Percentiles rank a stretch among this genome's conserved stretches.
Evolutionary conservation across 768 basidiomycete species (phyloP).

Genomic region (Pholiota conissans): DNA sequence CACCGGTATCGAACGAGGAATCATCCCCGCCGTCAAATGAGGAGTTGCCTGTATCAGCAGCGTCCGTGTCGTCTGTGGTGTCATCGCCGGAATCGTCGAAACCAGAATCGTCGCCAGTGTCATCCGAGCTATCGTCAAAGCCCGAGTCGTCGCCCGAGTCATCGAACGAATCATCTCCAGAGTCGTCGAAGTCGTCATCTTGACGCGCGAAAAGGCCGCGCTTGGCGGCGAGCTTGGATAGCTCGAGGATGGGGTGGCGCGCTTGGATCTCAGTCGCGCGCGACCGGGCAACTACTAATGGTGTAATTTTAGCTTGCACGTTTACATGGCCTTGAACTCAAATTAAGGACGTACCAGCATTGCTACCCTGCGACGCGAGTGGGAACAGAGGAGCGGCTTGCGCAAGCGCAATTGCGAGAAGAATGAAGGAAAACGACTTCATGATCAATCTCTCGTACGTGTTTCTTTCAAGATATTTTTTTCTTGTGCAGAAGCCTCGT

Average conservation of each 20-base stretch:
- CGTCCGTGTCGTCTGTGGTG: conserved; percentile 7
- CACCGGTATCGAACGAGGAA: neutral
- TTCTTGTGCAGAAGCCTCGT: conserved; percentile 14
- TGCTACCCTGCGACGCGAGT: conserved; percentile 5
- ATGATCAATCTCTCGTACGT: conserved; percentile 1
- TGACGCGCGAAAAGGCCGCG: conserved; percentile 18
- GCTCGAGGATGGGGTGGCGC: conserved; percentile 11
- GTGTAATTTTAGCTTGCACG: neutral
- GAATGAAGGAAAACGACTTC: conserved; percentile 17
- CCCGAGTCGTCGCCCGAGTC: conserved; percentile 11
- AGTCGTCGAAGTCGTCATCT: conserved; percentile 19
- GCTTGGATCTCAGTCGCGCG: conserved; percentile 5
- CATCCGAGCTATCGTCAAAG: conserved; percentile 5
- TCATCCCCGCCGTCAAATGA: neutral
- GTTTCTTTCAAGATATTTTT: neutral
- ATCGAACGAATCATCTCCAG: conserved; percentile 1
- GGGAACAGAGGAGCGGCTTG: conserved; percentile 15
- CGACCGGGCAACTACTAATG: neutral
- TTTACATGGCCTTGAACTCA: too few species aligned
- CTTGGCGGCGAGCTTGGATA: conserved; percentile 8
- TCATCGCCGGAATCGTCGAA: conserved; percentile 10
- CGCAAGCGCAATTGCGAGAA: conserved; percentile 17
- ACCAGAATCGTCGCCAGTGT: conserved; percentile 10
- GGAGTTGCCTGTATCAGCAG: too few species aligned
- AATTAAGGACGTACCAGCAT: conserved; percentile 2